Evolutionary conservation across 2,329 filamentous ascomycete species (phyloP), one percentile per base, ranked within the genome.

Genomic region (Aspergillus ibericus): DNA sequence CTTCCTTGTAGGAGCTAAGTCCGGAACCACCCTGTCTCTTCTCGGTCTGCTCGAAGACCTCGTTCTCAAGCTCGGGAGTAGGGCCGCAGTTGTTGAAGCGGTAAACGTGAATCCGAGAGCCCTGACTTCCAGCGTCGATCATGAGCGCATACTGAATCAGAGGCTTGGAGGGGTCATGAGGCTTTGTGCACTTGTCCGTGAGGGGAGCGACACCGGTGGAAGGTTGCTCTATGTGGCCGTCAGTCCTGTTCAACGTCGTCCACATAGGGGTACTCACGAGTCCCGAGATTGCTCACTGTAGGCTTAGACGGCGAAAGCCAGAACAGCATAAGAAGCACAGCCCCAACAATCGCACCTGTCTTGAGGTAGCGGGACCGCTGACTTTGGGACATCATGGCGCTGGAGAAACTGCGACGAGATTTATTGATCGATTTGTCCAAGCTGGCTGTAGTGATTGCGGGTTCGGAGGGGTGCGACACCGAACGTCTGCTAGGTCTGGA

Each of bases 1-100:
- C 91, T 62, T 87, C 84, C 71, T 88, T 88, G 78, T 93, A 99
- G 36, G 92, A 90, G 74, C 92, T 97, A 68, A 99, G 81, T 20
- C 88, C 88, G 20, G 85, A 86, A 79, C 95, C 81, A 61, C 92
- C 92, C 55, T 91, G 84, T 66, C 85, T 87, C 83, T 92, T 93
- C 73, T 91, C 87, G 10, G 93, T 98, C 89, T 93, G 92, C 81
- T 93, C 88, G 78, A 99, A 99, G 59, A 91, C 84, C 74, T 99
- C 95, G 72, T 87, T 82, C 79, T 99, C 95, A 52, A 99, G 85
- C 78, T 97, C 93, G 25, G 95, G 95, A n/a, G 93, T 93, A 7
- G 91, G 80, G 12, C 93, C 95, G 80, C 93, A 99, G 81, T 98
- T 98, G 83, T 98, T 98, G 85, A 98, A 99, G 74, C 92, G 91